Base-by-base conservation (phyloP, 2,329 filamentous ascomycete species). In the Lachnellula cervina region DNA sequence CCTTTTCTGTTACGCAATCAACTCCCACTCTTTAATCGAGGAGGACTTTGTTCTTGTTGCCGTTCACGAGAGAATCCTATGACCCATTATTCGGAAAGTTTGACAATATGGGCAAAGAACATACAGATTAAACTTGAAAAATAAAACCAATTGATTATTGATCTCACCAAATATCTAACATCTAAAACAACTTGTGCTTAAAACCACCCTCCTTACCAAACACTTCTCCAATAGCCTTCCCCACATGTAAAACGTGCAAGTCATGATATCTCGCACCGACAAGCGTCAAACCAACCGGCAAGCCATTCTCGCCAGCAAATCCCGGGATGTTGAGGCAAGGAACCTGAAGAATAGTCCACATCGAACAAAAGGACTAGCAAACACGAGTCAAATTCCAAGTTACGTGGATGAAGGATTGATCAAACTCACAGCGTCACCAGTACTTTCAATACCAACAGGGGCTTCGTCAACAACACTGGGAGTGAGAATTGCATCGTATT, bases 251-350 rank as follows among this genome's bases (percentile, higher is more conserved):
- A 25, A 79, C 61, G 53, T 71, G 71, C 44, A 70, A 66, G 59
- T 81, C 77, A 4, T 65, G 59, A 58, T 76, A 80, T 21, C 78
- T 68, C 1, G 75, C 71, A 0, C 72, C 73, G 0, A 82, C 76
- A 1, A 82, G 63, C 0, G 78, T 80, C 19, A 83, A 61, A 0
- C 85, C 84, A 38, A 88, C 75, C 0, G 84, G 85, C 74, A 88
- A 69, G 0, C 74, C 76, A 56, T 79, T 74, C 32, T 73, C 72
- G 0, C 84, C 83, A 35, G 73, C 69, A 60, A 88, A 87, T 0
- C 83, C 84, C 0, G 83, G 83, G 0, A 88, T 68, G 57, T 87
- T 87, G n/a, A 87, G 69, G 0, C 83, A 80, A 0, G 84, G 84
- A 1, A 76, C 79, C 58, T 88, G 84, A 14, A 87, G 69, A 11